phyloP scores from a whole-genome alignment of 306 rosid genomes.

The Canavalia ensiformis region DNA sequence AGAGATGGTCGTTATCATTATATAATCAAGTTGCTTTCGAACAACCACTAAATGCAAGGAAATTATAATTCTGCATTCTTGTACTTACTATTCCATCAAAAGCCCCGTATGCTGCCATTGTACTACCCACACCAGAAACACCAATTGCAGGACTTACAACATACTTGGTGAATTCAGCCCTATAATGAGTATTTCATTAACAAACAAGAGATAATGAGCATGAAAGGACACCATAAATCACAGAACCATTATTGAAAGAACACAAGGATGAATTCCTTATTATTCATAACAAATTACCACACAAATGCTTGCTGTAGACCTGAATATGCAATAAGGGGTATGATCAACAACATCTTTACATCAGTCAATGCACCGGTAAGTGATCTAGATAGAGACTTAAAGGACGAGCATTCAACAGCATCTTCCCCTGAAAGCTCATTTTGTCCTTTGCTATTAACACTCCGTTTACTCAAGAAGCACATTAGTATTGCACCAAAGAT shows the following conservation, averaged over 20 bases:
- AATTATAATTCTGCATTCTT: constrained; percentile 39
- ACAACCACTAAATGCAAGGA: constrained; percentile 31
- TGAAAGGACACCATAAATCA: constrained; percentile 29
- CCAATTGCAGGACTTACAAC: constrained; percentile 87
- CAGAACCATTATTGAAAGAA: constrained; percentile 30
- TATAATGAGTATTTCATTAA: constrained; percentile 44
- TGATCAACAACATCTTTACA: constrained; percentile 76
- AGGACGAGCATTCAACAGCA: constrained; percentile 54
- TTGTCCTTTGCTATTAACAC: constrained; percentile 54
- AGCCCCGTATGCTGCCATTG: constrained; percentile 98
- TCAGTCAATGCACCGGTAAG: constrained; percentile 67
- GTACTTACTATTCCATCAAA: constrained; percentile 90
- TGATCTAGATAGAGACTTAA: constrained; percentile 66
- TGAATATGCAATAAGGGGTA: constrained; percentile 93
- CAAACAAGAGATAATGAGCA: constrained; percentile 34
- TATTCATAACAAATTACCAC: constrained; percentile 70
- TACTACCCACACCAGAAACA: constrained; percentile 91
- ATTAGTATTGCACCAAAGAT: constrained; percentile 79
- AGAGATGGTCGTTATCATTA: constrained; percentile 22
- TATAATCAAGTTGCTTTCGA: constrained; percentile 30
- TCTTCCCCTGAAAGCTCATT: constrained; percentile 53
- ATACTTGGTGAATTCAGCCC: constrained; percentile 89
- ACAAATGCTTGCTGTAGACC: constrained; percentile 98
- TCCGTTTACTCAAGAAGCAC: constrained; percentile 77
- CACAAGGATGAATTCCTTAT: constrained; percentile 41